phyloP scores from a whole-genome alignment of 2,329 filamentous ascomycete species.

The Verticillium isaacii region DNA sequence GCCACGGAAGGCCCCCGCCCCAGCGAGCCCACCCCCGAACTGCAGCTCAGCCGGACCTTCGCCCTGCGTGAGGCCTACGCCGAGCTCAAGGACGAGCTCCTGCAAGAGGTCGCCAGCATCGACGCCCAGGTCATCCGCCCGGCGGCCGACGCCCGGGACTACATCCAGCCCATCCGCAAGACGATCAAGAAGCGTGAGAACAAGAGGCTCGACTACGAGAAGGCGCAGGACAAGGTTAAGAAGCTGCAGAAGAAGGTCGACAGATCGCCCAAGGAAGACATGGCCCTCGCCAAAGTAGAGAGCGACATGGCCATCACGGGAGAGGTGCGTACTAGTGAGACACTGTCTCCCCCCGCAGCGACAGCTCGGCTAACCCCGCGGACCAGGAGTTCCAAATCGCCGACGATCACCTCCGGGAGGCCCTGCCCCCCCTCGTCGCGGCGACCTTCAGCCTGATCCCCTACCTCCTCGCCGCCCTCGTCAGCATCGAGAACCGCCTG shows the following conservation, averaged over 20 bases:
- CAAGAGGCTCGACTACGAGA: conserved; percentile 76
- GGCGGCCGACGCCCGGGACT: conserved; percentile 63
- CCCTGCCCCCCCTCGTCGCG: conserved; percentile 65
- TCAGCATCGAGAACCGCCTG: conserved; percentile 72
- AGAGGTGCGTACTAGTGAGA: conserved; percentile 41
- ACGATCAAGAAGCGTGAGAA: conserved; percentile 83
- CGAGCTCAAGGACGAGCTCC: conserved; percentile 66
- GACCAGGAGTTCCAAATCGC: conserved; percentile 65
- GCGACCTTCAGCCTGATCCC: conserved; percentile 72
- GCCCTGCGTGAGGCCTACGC: conserved; percentile 63
- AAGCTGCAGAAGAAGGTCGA: conserved; percentile 65
- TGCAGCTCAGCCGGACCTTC: conserved; percentile 59
- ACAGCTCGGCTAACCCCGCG: background rate
- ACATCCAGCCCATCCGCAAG: conserved; percentile 69
- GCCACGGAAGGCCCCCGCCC: conserved; percentile 51
- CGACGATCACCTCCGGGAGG: conserved; percentile 68
- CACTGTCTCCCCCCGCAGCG: background rate
- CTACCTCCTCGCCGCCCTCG: conserved; percentile 63
- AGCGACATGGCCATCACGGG: conserved; percentile 60
- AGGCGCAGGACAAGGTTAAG: conserved; percentile 67
- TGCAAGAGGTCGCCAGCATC: conserved; percentile 66
- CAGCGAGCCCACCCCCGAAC: conserved; percentile 55
- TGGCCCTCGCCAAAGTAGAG: conserved; percentile 65
- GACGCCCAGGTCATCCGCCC: conserved; percentile 66
- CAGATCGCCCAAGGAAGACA: conserved; percentile 69